Evolutionary conservation across 2,329 filamentous ascomycete species (phyloP).

Genomic region (Dothideomycetes sp.): DNA sequence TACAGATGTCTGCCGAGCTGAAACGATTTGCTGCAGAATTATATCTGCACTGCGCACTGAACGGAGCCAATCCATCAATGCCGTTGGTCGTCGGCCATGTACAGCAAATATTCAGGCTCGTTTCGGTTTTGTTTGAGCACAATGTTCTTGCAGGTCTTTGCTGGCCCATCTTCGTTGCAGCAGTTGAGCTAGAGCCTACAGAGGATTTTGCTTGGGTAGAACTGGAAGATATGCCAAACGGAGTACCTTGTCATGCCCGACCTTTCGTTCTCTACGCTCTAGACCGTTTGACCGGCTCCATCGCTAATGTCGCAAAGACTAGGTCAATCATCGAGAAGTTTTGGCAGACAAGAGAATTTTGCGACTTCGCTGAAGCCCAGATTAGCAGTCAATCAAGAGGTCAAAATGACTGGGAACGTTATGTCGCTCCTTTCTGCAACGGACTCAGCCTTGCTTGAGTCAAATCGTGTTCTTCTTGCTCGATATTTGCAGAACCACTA

Average conservation of each 20-base stretch:
- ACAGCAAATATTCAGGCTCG: constrained; percentile 27
- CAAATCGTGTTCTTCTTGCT: not conserved
- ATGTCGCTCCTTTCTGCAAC: constrained; percentile 34
- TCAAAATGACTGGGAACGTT: constrained; percentile 35
- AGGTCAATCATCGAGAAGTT: constrained; percentile 39
- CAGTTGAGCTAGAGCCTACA: constrained; percentile 31
- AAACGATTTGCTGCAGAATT: constrained; percentile 37
- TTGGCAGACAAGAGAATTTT: constrained; percentile 37
- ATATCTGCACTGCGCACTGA: constrained; percentile 39
- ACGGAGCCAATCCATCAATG: constrained; percentile 34
- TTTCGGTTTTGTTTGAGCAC: constrained; percentile 28
- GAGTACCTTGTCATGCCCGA: constrained; percentile 25
- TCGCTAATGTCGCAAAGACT: constrained; percentile 38
- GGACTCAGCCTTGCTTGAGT: constrained; percentile 34
- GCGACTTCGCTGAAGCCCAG: constrained; percentile 14
- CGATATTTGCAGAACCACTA: no score
- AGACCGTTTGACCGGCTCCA: constrained; percentile 33
- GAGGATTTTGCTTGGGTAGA: constrained; percentile 29
- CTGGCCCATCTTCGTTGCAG: constrained; percentile 38
- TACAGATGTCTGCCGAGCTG: constrained; percentile 32
- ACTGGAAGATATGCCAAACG: constrained; percentile 14
- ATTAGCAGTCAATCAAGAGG: constrained; percentile 18
- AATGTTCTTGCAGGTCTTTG: constrained; percentile 29
- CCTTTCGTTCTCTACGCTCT: constrained; percentile 33
- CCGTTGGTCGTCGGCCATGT: constrained; percentile 22